Conservation (phyloP, 140 eudicot species). For the Bidens hawaiensis region DNA sequence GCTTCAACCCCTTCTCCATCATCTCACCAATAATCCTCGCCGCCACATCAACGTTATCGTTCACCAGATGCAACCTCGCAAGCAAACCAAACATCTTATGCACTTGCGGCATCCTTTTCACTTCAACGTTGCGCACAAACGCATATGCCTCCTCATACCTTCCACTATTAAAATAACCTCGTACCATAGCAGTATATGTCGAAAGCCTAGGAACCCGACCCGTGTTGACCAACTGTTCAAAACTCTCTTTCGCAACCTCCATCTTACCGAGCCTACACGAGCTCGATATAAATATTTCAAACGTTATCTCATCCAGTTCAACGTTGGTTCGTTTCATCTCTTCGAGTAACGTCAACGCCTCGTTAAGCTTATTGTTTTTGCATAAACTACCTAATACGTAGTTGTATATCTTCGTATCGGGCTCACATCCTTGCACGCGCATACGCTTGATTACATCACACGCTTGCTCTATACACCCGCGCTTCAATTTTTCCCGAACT, state of each 20-base stretch:
- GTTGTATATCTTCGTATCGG: slow-evolving; percentile 49
- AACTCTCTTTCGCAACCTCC: slow-evolving; percentile 38
- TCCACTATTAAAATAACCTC: slow-evolving; percentile 42
- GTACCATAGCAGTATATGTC: slow-evolving; percentile 52
- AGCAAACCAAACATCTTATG: slow-evolving; percentile 52
- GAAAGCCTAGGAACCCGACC: slow-evolving; percentile 43
- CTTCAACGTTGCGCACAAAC: slow-evolving; percentile 36
- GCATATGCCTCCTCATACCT: slow-evolving; percentile 47
- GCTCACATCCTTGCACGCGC: slow-evolving; percentile 37
- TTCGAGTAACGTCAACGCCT: slow-evolving; percentile 37
- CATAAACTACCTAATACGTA: slow-evolving; percentile 56
- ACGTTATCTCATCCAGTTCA: slow-evolving; percentile 49
- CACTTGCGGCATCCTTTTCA: slow-evolving; percentile 20
- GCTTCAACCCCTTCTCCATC: slow-evolving; percentile 73
- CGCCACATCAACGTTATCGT: slow-evolving; percentile 49
- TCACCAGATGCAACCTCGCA: slow-evolving; percentile 43
- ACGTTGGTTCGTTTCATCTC: slow-evolving; percentile 42
- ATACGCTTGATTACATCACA: slow-evolving; percentile 43
- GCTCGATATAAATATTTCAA: slow-evolving; percentile 42
- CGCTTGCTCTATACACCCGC: slow-evolving; percentile 41
- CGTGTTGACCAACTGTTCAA: slow-evolving; percentile 28
- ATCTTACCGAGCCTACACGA: slow-evolving; percentile 49
- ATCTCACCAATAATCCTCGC: slow-evolving; percentile 47
- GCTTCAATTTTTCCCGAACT: slow-evolving; percentile 46
- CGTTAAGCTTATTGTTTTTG: slow-evolving; percentile 36